Conservation (phyloP, 805 yeast genomes). For the Kuraishia cidri region DNA sequence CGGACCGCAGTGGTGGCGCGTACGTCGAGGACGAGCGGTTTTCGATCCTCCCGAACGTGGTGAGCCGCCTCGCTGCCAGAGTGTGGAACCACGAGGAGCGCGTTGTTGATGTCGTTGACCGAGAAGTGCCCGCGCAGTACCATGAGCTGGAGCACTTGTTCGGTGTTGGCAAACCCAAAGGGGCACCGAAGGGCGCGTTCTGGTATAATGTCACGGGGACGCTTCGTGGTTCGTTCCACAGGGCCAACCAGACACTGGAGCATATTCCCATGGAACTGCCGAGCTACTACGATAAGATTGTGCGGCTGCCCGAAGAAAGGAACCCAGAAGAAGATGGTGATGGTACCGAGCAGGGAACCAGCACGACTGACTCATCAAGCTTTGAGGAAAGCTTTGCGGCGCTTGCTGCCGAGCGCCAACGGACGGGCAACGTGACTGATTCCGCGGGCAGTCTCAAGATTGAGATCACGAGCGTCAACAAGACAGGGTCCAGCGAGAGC, state of each 20-base stretch:
- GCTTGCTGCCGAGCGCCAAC: neutral
- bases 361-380: slow-evolving; percentile 5
- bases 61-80: slow-evolving; percentile 35
- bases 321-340: slow-evolving; percentile 1
- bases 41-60: slow-evolving; percentile 51
- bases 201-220: slow-evolving; percentile 38
- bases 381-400: neutral
- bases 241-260: slow-evolving; percentile 7
- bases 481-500: slow-evolving; percentile 10
- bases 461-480: slow-evolving; percentile 2
- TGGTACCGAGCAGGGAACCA: slow-evolving; percentile 5
- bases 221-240: slow-evolving; percentile 30
- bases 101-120: slow-evolving; percentile 5
- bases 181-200: slow-evolving; percentile 8
- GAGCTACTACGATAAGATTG: slow-evolving; percentile 12
- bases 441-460: slow-evolving; percentile 11
- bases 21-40: slow-evolving; percentile 41
- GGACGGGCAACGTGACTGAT: slow-evolving; percentile 13
- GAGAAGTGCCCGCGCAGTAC: neutral
- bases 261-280: slow-evolving; percentile 21
- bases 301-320: slow-evolving; percentile 2
- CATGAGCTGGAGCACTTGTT: neutral
- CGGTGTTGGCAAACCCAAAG: neutral
- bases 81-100: slow-evolving; percentile 41
- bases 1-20: slow-evolving; percentile 15